Conservation (phyloP, 2,329 filamentous ascomycete genomes). For the Hypoxylon sp. region DNA sequence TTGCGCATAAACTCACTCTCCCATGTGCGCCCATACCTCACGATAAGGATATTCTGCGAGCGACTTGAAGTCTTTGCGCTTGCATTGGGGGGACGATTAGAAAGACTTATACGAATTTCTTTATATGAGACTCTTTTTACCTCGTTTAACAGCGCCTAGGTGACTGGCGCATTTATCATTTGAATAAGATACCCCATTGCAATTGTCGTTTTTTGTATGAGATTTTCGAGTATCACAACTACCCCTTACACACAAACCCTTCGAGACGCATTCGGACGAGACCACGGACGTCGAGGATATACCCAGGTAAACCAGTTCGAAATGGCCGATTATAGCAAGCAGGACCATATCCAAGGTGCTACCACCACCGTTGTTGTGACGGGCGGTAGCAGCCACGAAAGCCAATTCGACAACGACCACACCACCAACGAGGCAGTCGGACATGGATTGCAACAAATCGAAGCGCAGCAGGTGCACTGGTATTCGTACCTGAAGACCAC, state of each 20-base stretch:
- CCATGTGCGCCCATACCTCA: slow-evolving; percentile 53
- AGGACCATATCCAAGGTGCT: slow-evolving; percentile 36
- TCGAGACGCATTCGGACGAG: slow-evolving; percentile 19
- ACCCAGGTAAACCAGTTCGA: slow-evolving; percentile 39
- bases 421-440: slow-evolving; percentile 52
- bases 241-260: slow-evolving; percentile 22
- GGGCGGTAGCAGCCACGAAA: slow-evolving; percentile 32
- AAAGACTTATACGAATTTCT: slow-evolving; percentile 58
- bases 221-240: slow-evolving; percentile 16
- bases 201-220: slow-evolving; percentile 31
- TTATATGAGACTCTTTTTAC: background rate
- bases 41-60: slow-evolving; percentile 60
- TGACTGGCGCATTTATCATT: slow-evolving; percentile 9
- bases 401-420: slow-evolving; percentile 31
- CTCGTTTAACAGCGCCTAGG: background rate
- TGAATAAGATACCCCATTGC: slow-evolving; percentile 16
- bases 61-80: slow-evolving; percentile 75
- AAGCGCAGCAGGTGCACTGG: slow-evolving; percentile 64
- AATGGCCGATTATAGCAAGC: slow-evolving; percentile 43
- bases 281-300: slow-evolving; percentile 28
- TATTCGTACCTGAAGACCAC: slow-evolving; percentile 81
- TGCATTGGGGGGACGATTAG: slow-evolving; percentile 63
- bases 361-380: slow-evolving; percentile 42
- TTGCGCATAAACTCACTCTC: slow-evolving; percentile 13
- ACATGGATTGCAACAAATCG: slow-evolving; percentile 63